Conservation (phyloP, 257 asterid genomes). For the Solanum sejunctum region DNA sequence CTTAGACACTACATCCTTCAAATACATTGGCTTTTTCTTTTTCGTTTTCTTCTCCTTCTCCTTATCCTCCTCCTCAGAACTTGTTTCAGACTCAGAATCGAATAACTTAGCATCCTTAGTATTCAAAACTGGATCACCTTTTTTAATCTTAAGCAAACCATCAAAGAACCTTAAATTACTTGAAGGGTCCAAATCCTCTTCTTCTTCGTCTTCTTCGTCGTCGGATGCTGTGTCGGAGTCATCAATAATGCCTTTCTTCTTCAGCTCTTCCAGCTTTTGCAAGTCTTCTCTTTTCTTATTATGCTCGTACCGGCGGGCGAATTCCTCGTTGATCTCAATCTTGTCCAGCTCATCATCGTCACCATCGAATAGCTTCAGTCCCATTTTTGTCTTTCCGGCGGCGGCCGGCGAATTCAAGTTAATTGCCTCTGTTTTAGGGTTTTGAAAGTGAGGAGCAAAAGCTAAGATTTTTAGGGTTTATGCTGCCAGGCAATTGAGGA, state of each 20-base stretch:
- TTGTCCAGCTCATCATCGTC: constrained; percentile 21
- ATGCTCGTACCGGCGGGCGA: constrained; percentile 61
- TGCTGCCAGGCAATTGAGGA: neutral
- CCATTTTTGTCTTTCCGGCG: neutral
- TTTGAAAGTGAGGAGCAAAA: neutral
- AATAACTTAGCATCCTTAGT: constrained; percentile 53
- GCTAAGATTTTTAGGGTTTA: neutral
- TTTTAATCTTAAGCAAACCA: constrained; percentile 48
- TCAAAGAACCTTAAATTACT: constrained; percentile 29
- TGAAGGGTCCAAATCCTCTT: constrained; percentile 7
- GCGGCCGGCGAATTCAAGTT: neutral
- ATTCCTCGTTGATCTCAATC: constrained; percentile 49
- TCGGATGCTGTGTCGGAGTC: constrained; percentile 34
- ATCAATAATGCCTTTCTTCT: constrained; percentile 47
- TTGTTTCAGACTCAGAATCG: constrained; percentile 26
- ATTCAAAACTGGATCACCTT: constrained; percentile 48
- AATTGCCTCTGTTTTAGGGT: neutral
- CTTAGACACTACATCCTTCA: constrained; percentile 64
- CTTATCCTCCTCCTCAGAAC: neutral
- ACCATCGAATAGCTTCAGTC: constrained; percentile 41
- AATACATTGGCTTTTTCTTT: constrained; percentile 52
- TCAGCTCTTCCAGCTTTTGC: constrained; percentile 46
- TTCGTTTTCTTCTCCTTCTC: neutral
- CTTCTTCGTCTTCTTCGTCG: constrained; percentile 22
- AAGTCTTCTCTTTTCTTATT: constrained; percentile 80